These are phyloP conservation scores for Penicillium arizonense DNA, from an alignment of 495 filamentous ascomycete genomes.

Conservation along the genomic window DNA sequence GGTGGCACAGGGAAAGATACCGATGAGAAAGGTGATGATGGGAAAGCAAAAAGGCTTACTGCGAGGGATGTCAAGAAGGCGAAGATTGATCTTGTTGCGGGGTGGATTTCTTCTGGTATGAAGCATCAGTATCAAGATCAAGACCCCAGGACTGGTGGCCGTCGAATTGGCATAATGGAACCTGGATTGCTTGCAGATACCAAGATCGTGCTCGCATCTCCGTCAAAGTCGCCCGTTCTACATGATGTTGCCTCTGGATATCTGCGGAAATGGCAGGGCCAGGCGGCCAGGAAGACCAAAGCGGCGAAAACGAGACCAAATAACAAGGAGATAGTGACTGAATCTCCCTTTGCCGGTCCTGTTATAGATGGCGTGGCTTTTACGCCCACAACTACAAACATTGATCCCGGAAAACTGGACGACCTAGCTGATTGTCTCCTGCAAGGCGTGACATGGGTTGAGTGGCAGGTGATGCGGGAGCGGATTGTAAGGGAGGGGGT, in stretches of 20 bases:
- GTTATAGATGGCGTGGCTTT: slow-evolving; percentile 3
- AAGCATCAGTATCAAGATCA: not conserved
- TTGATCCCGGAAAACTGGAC: slow-evolving; percentile 66
- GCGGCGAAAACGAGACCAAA: slow-evolving; percentile 11
- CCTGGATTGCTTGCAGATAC: not conserved
- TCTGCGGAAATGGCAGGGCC: slow-evolving; percentile 41
- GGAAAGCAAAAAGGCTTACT: slow-evolving; percentile 21
- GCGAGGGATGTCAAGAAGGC: slow-evolving; percentile 50
- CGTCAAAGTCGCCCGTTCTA: slow-evolving; percentile 34
- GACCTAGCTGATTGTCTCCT: slow-evolving; percentile 88
- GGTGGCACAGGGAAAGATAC: slow-evolving; percentile 1
- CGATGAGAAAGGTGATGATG: slow-evolving; percentile 2
- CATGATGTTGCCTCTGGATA: slow-evolving; percentile 43
- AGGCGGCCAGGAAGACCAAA: slow-evolving; percentile 18
- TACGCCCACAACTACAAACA: not conserved
- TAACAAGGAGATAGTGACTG: too few species aligned
- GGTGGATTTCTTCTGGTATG: slow-evolving; percentile 43
- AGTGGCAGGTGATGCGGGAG: slow-evolving; percentile 73
- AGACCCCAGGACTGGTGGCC: not conserved
- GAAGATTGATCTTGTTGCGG: slow-evolving; percentile 64
- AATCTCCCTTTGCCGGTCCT: not conserved
- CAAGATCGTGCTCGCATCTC: slow-evolving; percentile 24
- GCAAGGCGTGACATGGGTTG: slow-evolving; percentile 82
- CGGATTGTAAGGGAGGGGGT: slow-evolving; percentile 36
- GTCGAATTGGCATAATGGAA: too few species aligned